These are phyloP conservation scores for Fraxinus greggii DNA, from an alignment of 305 asterid genomes.

Conservation along the genomic window DNA sequence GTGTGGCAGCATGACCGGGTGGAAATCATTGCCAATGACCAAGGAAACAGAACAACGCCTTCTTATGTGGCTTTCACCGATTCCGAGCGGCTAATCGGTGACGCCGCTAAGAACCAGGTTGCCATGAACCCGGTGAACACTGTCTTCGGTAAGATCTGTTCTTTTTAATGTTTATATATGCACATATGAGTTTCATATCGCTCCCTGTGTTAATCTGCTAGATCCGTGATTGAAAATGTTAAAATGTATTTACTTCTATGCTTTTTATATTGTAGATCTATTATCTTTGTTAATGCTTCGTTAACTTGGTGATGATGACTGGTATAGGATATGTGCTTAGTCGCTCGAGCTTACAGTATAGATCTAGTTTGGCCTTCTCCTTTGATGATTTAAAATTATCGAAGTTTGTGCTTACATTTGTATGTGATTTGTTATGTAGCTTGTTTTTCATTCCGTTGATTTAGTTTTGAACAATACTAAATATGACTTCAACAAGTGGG, in stretches of 20 bases:
- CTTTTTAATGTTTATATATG: background rate
- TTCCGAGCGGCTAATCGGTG: constrained; percentile 3
- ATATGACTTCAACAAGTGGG: background rate
- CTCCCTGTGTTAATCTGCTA: background rate
- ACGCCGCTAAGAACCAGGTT: constrained; percentile 10
- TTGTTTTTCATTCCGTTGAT: background rate
- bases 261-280: background rate
- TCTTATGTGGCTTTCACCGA: constrained; percentile 5
- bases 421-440: background rate
- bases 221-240: background rate
- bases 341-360: background rate
- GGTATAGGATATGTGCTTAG: background rate
- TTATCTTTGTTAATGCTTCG: background rate
- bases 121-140: constrained; percentile 8
- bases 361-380: background rate
- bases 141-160: background rate
- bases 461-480: background rate
- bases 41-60: constrained; percentile 3
- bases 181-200: too few relatives aligned
- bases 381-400: background rate
- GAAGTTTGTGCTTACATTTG: background rate
- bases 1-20: constrained; percentile 12
- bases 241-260: background rate
- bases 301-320: background rate
- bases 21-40: constrained; percentile 5